Evolutionary conservation across 176 grass and related monocot species (phyloP), one percentile per base, ranked within the genome.

Genomic region (Carex littledalei): DNA sequence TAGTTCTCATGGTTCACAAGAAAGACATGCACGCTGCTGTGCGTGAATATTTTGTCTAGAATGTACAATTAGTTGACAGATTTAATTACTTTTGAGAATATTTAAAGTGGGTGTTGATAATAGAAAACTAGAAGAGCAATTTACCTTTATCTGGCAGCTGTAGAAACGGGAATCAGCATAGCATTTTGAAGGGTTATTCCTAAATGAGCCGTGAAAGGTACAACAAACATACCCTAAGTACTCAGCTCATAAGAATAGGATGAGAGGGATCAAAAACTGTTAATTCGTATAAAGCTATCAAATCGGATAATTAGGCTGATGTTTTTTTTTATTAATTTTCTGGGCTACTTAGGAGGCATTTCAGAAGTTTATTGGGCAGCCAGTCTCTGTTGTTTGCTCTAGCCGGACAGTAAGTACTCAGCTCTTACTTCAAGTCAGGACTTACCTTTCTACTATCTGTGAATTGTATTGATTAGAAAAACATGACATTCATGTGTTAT

Each of bases 341-440:
- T 24, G 61, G 86, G 83, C 79, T 74, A 85, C 89, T 84, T 90
- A 98, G 93, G 93, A 98, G 8, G 96, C 89, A 67, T 95, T 98
- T 92, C 89, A 83, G 18, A 92, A 87, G 87, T 98, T 98, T 83
- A 88, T 98, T 81, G 93, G 96, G 9, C 91, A 95, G 66, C 84
- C 93, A 41, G 90, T 95, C 2, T 88, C 88, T 8, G 84, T 98
- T 86, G 88, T 81, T 78, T 89, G 81, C 86, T 98, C 96, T 61
- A 98, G 96, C 84, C 88, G 93, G 87, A 95, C 96, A 82, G 96
- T 98, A 89, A 79, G 64, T 72, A 18, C 37, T 64, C 41, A n/a
- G 14, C 15, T 65, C 26, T 21, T 50, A 82, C 59, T 64, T 58
- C 10, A 58, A 62, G 26, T 61, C 22, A 3, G 15, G 18, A 80